Evolutionary conservation across 352 stramenopile species (phyloP), one percentile per base, ranked within the genome.

Genomic region (Globisporangium viniferum): DNA sequence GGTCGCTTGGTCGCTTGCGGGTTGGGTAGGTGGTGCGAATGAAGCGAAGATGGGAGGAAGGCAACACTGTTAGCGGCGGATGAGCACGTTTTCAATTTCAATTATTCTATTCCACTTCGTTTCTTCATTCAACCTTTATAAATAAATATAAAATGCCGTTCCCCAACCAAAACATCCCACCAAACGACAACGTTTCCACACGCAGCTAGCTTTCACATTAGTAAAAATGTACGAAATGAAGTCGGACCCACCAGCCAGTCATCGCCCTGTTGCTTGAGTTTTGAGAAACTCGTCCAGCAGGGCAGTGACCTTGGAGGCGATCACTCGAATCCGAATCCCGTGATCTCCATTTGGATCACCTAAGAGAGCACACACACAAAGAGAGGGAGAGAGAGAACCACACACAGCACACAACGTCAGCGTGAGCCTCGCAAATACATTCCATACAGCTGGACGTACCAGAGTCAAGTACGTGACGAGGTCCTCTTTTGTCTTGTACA

Each of bases 311-410:
- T 44, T 41, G 29, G 22, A 44, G 54, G 29, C 10, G 27, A 41
- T 2, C 12, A 59, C 67, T 80, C 74, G 59, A 76, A 67, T 5
- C 73, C 73, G 69, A 98, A 98, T 41, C 92, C 91, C 18, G 90
- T 97, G 51, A 90, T 78, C 68, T 96, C 90, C 90, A 97, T 72
- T 57, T 99, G 81, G 60, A 88, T 84, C 44, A 86, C 79, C 78
- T 88, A 22, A 3, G 18, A 27, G 2, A 73, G 36, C 12, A 55
- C n/a, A 24, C n/a, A 24, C 31, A 33, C 18, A 33, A 1, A 73
- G 3, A 69, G 15, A 89, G 84, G 51, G 5, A 20, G 20, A 29
- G 36, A 49, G 20, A 51, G 5, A 8, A n/a, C 53, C 12, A 55
- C 48, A 24, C n/a, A 24, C 31, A 33, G 31, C 31, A 98, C 93